These are phyloP conservation scores for Phytopythium cucurbitacearum DNA, from an alignment of 352 stramenopile genomes.

Conservation along the genomic window DNA sequence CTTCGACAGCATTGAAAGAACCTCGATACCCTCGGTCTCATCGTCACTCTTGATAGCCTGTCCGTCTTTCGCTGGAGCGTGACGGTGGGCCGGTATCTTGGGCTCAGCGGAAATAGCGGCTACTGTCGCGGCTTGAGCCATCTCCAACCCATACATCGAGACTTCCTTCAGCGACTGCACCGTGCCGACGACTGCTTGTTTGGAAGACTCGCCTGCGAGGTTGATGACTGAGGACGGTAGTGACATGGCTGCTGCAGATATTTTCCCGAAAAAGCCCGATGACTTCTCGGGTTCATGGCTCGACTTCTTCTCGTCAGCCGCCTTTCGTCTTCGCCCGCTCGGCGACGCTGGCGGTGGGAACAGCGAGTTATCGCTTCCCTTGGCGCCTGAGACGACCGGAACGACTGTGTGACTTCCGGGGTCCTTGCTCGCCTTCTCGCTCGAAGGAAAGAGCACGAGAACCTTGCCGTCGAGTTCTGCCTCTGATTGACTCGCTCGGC, in stretches of 20 bases:
- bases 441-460: neutral
- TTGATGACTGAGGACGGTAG: slow-evolving; percentile 63
- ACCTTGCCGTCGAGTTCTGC: slow-evolving; percentile 2
- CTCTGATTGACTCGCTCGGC: neutral
- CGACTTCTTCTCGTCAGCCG: slow-evolving; percentile 13
- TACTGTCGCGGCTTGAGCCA: slow-evolving; percentile 58
- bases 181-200: slow-evolving; percentile 59
- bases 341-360: slow-evolving; percentile 11
- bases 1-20: slow-evolving; percentile 71
- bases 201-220: slow-evolving; percentile 55
- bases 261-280: slow-evolving; percentile 55
- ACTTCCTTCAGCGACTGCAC: slow-evolving; percentile 74
- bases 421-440: neutral
- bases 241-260: slow-evolving; percentile 52
- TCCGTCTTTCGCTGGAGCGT: neutral
- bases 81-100: slow-evolving; percentile 6
- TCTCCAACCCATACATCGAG: slow-evolving; percentile 69
- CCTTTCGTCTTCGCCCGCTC: neutral
- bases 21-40: slow-evolving; percentile 26
- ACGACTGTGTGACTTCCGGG: slow-evolving; percentile 1
- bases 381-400: slow-evolving; percentile 1
- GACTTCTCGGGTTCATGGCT: slow-evolving; percentile 14
- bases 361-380: slow-evolving; percentile 10
- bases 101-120: slow-evolving; percentile 55
- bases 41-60: slow-evolving; percentile 5